Conservation (phyloP, 208 protist genomes). For the Trypanosoma platydactyli region DNA sequence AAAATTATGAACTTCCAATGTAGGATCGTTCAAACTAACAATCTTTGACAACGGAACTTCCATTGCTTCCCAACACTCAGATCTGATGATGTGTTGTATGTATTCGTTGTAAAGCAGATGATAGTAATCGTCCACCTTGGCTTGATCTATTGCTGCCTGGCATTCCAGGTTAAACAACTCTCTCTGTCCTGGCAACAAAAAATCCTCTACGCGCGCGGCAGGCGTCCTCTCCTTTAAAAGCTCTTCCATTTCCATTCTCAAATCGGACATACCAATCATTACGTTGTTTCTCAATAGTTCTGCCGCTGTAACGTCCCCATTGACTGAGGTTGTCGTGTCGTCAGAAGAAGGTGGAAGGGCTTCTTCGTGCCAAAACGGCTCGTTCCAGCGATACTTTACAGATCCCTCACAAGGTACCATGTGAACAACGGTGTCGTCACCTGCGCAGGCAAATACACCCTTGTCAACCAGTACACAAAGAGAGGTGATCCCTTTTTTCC, state of each 20-base stretch:
- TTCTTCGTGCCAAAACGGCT: conserved; percentile 34
- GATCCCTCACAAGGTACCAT: conserved; percentile 6
- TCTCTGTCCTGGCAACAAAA: conserved; percentile 61
- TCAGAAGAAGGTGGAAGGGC: conserved; percentile 2
- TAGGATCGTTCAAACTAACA: conserved; percentile 41
- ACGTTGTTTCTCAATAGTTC: conserved; percentile 17
- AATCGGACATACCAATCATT: conserved; percentile 14
- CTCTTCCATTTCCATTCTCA: conserved; percentile 35
- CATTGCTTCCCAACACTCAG: conserved; percentile 85
- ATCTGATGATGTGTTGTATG: conserved; percentile 59
- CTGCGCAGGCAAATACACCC: conserved; percentile 34
- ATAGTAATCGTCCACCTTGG: conserved; percentile 75
- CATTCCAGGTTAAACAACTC: conserved; percentile 64
- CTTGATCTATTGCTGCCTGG: conserved; percentile 49
- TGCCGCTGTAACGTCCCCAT: not conserved
- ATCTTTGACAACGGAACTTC: conserved; percentile 67
- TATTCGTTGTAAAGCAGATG: conserved; percentile 72
- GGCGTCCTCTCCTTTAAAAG: conserved; percentile 51
- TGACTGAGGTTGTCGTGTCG: not conserved
- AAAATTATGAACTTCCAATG: conserved; percentile 81
- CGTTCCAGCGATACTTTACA: conserved; percentile 39
- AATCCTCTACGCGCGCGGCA: conserved; percentile 59
- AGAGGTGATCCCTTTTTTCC: conserved; percentile 49
- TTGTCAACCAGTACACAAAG: conserved; percentile 28
- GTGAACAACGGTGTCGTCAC: conserved; percentile 29